Base-by-base conservation (phyloP, 352 stramenopile genomes). In the Phytophthora foliorum region DNA sequence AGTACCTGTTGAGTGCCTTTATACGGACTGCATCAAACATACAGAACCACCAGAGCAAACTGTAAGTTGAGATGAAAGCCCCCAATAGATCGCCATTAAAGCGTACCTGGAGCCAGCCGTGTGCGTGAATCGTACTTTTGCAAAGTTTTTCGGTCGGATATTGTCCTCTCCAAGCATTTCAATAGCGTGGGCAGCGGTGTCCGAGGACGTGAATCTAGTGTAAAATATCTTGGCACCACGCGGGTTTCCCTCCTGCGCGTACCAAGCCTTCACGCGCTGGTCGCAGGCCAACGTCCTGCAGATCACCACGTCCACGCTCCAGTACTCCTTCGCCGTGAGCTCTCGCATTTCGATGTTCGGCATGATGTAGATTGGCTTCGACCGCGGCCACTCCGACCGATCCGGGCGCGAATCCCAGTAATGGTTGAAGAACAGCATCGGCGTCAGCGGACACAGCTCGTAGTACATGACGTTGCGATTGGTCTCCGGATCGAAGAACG, bases 281-380 rank as follows among this genome's bases (percentile, higher is more conserved):
- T 78, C 72, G 34, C 69, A 87, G 10, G 67, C 64, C 49, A 65
- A 32, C 11, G 78, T 89, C 54, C 89, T 84, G 65, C 81, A 90
- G 0, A 93, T 48, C 22, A 93, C 72, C 4, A 70, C 78, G 63
- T 91, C 78, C 14, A 76, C 74, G 19, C 68, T 63, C 71, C 82
- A 87, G 25, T 86, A 83, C 38, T 90, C 70, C 1, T 77, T 48
- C 0, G 71, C 70, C 22, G 64, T 61, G 13, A 91, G 63, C 63
- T 91, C 70, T 45, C 74, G 63, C 79, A 90, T 91, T 60, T 88
- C 72, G 16, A 82, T 80, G 32, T 82, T 82, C 2, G 75, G 75
- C 68, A 80, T 82, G n/a, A 80, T 27, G 53, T 80, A 88, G 41
- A 88, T 61, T 0, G 75, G 69, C 22, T 86, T 88, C 6, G 46